phyloP scores from a whole-genome alignment of 2,329 filamentous ascomycete species.

The Fusarium napiforme region DNA sequence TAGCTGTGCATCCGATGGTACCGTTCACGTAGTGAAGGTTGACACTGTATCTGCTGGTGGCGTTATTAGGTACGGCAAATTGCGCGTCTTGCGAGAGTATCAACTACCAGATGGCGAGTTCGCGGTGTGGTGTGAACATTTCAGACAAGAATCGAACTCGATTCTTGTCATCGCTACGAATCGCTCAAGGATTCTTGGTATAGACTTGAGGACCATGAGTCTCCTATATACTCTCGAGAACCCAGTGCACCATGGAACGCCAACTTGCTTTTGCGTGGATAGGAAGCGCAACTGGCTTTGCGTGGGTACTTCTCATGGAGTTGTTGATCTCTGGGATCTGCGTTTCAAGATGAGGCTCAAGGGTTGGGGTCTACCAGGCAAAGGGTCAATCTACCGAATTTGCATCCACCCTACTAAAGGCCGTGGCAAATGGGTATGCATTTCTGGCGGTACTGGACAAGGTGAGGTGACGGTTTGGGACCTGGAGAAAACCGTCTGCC shows the following conservation, averaged over 20 bases:
- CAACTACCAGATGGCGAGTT: constrained; percentile 79
- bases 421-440: constrained; percentile 85
- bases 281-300: constrained; percentile 89
- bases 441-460: constrained; percentile 85
- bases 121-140: constrained; percentile 93
- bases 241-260: constrained; percentile 89
- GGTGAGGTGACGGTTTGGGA: constrained; percentile 97
- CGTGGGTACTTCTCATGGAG: constrained; percentile 90
- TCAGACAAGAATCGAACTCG: constrained; percentile 83
- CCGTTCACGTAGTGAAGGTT: constrained; percentile 89
- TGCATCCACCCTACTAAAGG: constrained; percentile 81
- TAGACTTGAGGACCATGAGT: constrained; percentile 89
- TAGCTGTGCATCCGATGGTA: constrained; percentile 89
- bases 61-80: constrained; percentile 80
- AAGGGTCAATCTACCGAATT: constrained; percentile 82
- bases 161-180: constrained; percentile 88
- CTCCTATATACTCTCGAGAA: constrained; percentile 84
- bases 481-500: constrained; percentile 86
- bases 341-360: constrained; percentile 91
- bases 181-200: constrained; percentile 80
- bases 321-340: constrained; percentile 94
- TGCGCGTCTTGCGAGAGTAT: constrained; percentile 81
- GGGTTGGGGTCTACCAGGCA: constrained; percentile 87
- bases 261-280: constrained; percentile 91
- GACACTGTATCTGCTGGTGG: constrained; percentile 59